Evolutionary conservation across 2,329 filamentous ascomycete genomes (phyloP).

Genomic region (Harringtonia lauricola): DNA sequence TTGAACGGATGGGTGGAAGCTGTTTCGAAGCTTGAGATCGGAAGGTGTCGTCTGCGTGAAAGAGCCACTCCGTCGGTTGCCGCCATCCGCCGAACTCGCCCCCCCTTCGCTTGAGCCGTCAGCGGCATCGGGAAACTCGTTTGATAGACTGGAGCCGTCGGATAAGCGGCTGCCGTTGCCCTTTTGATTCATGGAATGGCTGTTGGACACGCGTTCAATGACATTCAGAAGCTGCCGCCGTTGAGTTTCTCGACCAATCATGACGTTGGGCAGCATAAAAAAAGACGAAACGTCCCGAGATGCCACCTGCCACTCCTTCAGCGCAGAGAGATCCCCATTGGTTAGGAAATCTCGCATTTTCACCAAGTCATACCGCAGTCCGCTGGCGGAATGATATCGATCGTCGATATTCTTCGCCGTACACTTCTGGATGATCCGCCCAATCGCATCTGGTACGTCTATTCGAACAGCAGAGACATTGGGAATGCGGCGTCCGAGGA

Average conservation of each 20-base stretch:
- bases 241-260: constrained; percentile 72
- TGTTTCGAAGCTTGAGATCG: constrained; percentile 28
- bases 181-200: constrained; percentile 39
- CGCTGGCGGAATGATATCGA: constrained; percentile 80
- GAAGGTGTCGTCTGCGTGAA: constrained; percentile 33
- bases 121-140: constrained; percentile 33
- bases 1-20: constrained; percentile 27
- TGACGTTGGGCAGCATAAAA: constrained; percentile 71
- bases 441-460: constrained; percentile 75
- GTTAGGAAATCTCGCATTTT: constrained; percentile 64
- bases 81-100: constrained; percentile 44
- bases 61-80: constrained; percentile 35
- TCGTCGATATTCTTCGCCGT: constrained; percentile 81
- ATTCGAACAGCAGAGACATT: constrained; percentile 65
- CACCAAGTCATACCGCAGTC: constrained; percentile 70
- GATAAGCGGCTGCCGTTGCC: constrained; percentile 34
- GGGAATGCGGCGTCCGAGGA: constrained; percentile 68
- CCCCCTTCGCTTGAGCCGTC: constrained; percentile 47
- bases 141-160: constrained; percentile 42
- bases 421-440: constrained; percentile 80
- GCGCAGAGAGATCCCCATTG: constrained; percentile 59
- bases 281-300: constrained; percentile 86
- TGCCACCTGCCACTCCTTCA: constrained; percentile 66
- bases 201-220: constrained; percentile 65
- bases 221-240: constrained; percentile 58